Evolutionary conservation across 495 filamentous ascomycete species (phyloP), one percentile per base, ranked within the genome.

Genomic region (Chaetomidium leptoderma): DNA sequence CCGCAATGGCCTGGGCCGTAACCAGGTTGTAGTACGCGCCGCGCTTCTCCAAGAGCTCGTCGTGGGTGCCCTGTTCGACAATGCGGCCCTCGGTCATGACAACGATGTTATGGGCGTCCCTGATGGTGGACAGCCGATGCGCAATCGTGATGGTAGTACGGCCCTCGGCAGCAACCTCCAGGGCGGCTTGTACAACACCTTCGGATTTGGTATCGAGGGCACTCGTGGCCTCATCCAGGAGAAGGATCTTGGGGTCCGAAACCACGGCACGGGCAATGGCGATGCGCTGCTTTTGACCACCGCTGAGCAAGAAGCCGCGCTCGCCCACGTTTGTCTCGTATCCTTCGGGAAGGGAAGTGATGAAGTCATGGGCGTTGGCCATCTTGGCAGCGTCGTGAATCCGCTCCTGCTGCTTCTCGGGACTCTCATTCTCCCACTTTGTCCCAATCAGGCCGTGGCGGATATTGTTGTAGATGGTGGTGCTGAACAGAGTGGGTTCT

Each of bases 251-350:
- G n/a, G 93, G 93, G 67, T 98, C 88, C 44, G 85, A 90, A 27
- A 97, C 90, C 54, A 98, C 84, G 30, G 92, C 92, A 64, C 93
- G 83, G 8, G 93, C 92, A 58, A 85, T 84, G 32, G 80, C 81
- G 69, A 97, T 93, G 58, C 93, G 89, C 69, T 98, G 93, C 70
- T 96, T 97, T 74, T 98, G 93, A 27, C 93, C 93, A 70, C 93
- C 93, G 53, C 87, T 92, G 35, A 98, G 78, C 39, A 96, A 72
- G 70, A 95, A 95, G 13, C 93, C 93, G 43, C 93, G 87, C 70
- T 97, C 92, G 52, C 93, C 93, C 50, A 98, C 93, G 60, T 95
- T 89, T 0, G 93, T 97, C 63, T 96, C 84, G 66, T 96, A 97
- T 2, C 87, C 86, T 68, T 97, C 88, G 0, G 93, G 92, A 5